phyloP scores from a whole-genome alignment of 495 filamentous ascomycete species.

The Hypoxylon cercidicola region DNA sequence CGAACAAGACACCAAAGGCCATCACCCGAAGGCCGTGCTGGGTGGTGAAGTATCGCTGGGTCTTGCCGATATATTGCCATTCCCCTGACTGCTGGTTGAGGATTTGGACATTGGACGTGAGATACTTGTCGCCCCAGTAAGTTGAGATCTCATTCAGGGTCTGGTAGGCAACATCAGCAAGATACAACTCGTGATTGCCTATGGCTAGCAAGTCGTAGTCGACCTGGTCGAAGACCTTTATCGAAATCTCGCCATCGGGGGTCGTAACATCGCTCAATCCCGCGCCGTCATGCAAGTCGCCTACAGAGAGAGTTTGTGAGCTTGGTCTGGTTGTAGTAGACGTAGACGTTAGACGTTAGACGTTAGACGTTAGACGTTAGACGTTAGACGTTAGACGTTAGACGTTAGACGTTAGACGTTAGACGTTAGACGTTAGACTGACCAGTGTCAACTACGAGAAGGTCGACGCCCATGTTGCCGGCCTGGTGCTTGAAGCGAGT shows the following conservation, averaged over 20 bases:
- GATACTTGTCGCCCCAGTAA: slow-evolving; percentile 63
- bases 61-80: slow-evolving; percentile 73
- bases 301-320: slow-evolving; percentile 23
- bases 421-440: no score
- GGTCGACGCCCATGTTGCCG: slow-evolving; percentile 70
- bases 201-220: slow-evolving; percentile 54
- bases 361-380: no score
- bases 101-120: slow-evolving; percentile 87
- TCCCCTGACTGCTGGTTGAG: slow-evolving; percentile 67
- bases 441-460: slow-evolving; percentile 84
- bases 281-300: slow-evolving; percentile 73
- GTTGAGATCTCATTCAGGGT: slow-evolving; percentile 52
- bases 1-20: slow-evolving; percentile 84
- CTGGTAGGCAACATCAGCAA: slow-evolving; percentile 55
- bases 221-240: slow-evolving; percentile 74
- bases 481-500: slow-evolving; percentile 73
- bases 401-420: no score
- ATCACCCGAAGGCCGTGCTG: slow-evolving; percentile 76
- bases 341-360: no score
- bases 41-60: slow-evolving; percentile 80
- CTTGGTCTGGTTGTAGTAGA: neutral
- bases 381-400: no score
- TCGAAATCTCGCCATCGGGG: slow-evolving; percentile 78
- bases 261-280: slow-evolving; percentile 82
- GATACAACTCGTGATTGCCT: slow-evolving; percentile 87